These are phyloP conservation scores for Puccinia brachypodii DNA, from an alignment of 1,284 basidiomycete species.

Conservation along the genomic window DNA sequence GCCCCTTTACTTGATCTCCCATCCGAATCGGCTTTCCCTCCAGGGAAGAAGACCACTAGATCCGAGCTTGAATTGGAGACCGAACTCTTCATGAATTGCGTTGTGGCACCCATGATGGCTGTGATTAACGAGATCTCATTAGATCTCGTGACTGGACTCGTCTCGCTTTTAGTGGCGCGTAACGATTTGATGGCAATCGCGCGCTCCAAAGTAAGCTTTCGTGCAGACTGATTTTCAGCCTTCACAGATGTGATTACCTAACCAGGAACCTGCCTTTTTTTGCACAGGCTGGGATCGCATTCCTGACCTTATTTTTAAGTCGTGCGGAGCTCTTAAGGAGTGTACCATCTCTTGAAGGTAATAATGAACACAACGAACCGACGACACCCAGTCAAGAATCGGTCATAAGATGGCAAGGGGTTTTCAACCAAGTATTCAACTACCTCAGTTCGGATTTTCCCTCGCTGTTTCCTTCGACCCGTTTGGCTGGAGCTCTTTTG, in stretches of 20 bases:
- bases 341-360: constrained; percentile 60
- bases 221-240: neutral
- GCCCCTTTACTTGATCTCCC: constrained; percentile 62
- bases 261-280: constrained; percentile 2
- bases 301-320: constrained; percentile 87
- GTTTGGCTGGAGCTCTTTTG: constrained; percentile 64
- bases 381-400: constrained; percentile 44
- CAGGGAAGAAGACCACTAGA: constrained; percentile 50
- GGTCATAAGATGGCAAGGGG: constrained; percentile 41
- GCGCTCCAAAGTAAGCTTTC: constrained; percentile 67
- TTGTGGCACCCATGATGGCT: constrained; percentile 81
- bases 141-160: constrained; percentile 78
- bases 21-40: constrained; percentile 39
- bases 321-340: constrained; percentile 88
- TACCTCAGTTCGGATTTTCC: constrained; percentile 73
- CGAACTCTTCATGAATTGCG: constrained; percentile 79
- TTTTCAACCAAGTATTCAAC: constrained; percentile 68
- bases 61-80: constrained; percentile 82
- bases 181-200: constrained; percentile 73
- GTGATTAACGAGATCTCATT: constrained; percentile 76
- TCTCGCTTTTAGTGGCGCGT: constrained; percentile 78
- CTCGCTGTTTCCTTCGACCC: constrained; percentile 83
- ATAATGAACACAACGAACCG: constrained; percentile 53
- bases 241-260: neutral
- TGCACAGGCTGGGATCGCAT: constrained; percentile 79